Base-by-base conservation (phyloP, 768 basidiomycete genomes). In the Naganishia friedmannii region DNA sequence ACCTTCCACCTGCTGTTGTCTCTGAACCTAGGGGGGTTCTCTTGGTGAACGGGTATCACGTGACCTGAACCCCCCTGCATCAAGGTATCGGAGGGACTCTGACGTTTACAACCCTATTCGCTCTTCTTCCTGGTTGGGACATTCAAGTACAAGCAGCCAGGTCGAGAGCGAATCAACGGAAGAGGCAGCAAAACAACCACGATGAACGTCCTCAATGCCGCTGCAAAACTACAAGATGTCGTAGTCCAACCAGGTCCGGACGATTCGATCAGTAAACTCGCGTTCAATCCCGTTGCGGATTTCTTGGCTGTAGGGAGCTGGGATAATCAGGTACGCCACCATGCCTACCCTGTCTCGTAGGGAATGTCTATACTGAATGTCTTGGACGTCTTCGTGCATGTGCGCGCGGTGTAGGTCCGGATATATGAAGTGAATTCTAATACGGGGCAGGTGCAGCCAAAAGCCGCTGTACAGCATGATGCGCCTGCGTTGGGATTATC, bases 241-340 rank as follows among this genome's bases (percentile, higher is more conserved):
- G 91, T 93, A 74, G 86, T 95, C 57, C 79, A 84, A 7, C 89
- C 93, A 69, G 89, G 91, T 0, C 92, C 92, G 3, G 78, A 86
- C 10, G 95, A 97, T 78, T 92, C 91, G 15, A 90, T 95, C 71
- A 94, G 92, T 1, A 86, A 88, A 2, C 81, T 97, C 63, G 82
- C 89, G 0, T 97, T 94, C 83, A 93, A 91, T 0, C 86, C 89
- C 7, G 88, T 87, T 21, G 90, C 90, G 10, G 92, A 95, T 77
- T 90, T 91, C 77, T 85, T 98, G 29, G 93, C 94, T 10, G 93
- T 94, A 15, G 93, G 88, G 67, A 90, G 89, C 74, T 98, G 95
- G 95, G 90, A 91, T 77, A 93, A 92, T 78, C 91, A 91, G 81
- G 93, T 93, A 74, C 53, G 87, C 15, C 10, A 26, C 17, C 21